Base-by-base conservation (phyloP, 495 filamentous ascomycete species). In the Podospora anserina region DNA sequence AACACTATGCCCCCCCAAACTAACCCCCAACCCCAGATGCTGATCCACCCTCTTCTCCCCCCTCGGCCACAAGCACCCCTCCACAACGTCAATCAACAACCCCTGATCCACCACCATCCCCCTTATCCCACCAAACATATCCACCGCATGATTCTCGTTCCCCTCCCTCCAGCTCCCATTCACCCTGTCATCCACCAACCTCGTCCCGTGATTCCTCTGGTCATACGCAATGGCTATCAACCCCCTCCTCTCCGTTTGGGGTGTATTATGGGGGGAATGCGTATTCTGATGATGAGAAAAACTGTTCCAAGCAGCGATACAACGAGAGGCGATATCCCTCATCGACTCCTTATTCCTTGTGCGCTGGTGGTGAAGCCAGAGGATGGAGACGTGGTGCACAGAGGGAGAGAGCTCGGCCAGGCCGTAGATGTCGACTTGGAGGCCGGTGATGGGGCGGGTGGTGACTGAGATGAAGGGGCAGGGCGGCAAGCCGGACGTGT, bases 361-460 rank as follows among this genome's bases (percentile, higher is more conserved):
- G 23, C 95, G 88, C 1, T 90, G 91, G 78, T 97, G 92, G 34
- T 97, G 85, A 18, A 98, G 86, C 92, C 93, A 97, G 58, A 96
- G 83, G 76, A 89, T 91, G 32, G 92, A 88, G 15, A 94, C 79
- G 32, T 73, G 67, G 26, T 74, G 71, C 34, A 85, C 78, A 18
- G 81, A 67, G 11, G 82, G 23, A 5, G 83, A 78, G 5, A 97
- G 83, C 70, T 97, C 91, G 19, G 87, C 78, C 1, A 97, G 83
- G 20, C 94, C 94, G 75, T 92, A 92, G 63, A 97, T 85, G 63
- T 88, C 88, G 15, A 88, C 86, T 7, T 89, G 82, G 30, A 97
- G 87, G 27, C 94, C 93, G 27, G 90, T 87, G 77, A 98, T 90
- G 20, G 84, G 83, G 61, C 88, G 83, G 39, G 84, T 86, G 64